These are phyloP conservation scores for Cytospora paraplurivora DNA, from an alignment of 2,329 filamentous ascomycete species.

Conservation along the genomic window DNA sequence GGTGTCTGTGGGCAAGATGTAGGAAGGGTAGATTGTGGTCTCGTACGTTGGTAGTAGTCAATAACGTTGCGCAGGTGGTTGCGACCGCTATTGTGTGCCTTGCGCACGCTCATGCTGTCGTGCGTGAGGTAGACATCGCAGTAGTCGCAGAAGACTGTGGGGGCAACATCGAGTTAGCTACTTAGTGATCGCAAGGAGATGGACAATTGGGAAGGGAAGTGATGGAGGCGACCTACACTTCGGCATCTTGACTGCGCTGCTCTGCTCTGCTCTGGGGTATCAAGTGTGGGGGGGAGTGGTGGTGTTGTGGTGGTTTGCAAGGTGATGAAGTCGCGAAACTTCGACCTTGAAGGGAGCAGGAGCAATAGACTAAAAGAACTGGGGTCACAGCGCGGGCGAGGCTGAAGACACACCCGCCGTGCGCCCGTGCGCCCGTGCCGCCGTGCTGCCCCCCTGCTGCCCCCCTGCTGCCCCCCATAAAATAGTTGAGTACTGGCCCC, in stretches of 20 bases:
- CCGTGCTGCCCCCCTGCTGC: too few relatives aligned
- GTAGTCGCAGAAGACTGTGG: slow-evolving; percentile 86
- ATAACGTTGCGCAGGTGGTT: slow-evolving; percentile 98
- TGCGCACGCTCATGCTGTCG: slow-evolving; percentile 99
- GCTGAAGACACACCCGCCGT: slow-evolving; percentile 22
- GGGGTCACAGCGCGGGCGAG: slow-evolving; percentile 13
- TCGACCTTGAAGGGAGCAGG: background rate
- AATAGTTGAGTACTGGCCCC: background rate
- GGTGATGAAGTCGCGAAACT: slow-evolving; percentile 16
- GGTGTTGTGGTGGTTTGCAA: slow-evolving; percentile 11
- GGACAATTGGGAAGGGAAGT: background rate
- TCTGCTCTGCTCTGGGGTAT: background rate
- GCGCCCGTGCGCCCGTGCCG: too few relatives aligned
- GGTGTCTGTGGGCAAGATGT: background rate
- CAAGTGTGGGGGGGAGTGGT: background rate
- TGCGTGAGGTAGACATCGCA: slow-evolving; percentile 99
- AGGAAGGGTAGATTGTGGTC: background rate
- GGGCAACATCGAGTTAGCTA: slow-evolving; percentile 25
- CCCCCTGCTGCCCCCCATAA: too few relatives aligned
- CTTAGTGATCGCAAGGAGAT: slow-evolving; percentile 31
- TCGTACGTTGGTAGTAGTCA: slow-evolving; percentile 92
- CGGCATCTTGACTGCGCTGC: slow-evolving; percentile 64
- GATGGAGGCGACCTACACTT: slow-evolving; percentile 68
- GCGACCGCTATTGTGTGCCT: slow-evolving; percentile 94
- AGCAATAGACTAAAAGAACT: slow-evolving; percentile 20